phyloP scores from a whole-genome alignment of 148 eudicot genomes.

The Silene conica region DNA sequence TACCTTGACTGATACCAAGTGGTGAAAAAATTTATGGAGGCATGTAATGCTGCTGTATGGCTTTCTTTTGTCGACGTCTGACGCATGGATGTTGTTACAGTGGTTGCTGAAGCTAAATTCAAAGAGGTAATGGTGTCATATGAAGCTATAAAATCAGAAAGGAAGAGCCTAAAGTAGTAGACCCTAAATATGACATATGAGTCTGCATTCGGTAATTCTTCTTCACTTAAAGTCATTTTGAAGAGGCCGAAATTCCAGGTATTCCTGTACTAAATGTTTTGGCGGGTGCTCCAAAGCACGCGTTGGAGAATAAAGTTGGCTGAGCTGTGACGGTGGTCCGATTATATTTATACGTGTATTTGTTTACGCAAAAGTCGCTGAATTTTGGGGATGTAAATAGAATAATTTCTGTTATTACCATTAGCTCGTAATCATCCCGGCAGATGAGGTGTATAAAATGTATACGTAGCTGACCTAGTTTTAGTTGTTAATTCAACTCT shows the following conservation, averaged over 20 bases:
- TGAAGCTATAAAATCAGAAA: slow-evolving; percentile 84
- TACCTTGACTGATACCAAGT: background rate
- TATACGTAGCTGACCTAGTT: no score
- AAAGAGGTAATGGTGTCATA: slow-evolving; percentile 85
- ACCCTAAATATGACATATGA: background rate
- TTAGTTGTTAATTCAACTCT: no score
- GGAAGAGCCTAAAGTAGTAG: slow-evolving; percentile 43
- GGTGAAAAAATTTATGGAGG: no score
- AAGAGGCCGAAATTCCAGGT: background rate
- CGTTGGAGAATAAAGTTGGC: background rate
- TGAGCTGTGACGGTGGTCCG: background rate
- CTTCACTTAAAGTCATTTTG: background rate
- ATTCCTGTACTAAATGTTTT: background rate
- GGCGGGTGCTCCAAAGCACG: no score
- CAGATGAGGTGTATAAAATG: background rate
- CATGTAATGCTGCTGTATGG: background rate
- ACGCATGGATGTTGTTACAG: slow-evolving; percentile 45
- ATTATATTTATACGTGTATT: background rate
- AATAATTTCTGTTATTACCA: slow-evolving; percentile 3
- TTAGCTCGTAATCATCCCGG: background rate
- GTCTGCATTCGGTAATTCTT: background rate
- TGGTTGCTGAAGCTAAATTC: slow-evolving; percentile 82
- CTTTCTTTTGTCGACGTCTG: slow-evolving; percentile 4
- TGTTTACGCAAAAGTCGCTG: background rate
- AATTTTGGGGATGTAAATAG: slow-evolving; percentile 8